Conservation (phyloP, 495 filamentous ascomycete genomes). For the Pyrenopolyporus hunteri region DNA sequence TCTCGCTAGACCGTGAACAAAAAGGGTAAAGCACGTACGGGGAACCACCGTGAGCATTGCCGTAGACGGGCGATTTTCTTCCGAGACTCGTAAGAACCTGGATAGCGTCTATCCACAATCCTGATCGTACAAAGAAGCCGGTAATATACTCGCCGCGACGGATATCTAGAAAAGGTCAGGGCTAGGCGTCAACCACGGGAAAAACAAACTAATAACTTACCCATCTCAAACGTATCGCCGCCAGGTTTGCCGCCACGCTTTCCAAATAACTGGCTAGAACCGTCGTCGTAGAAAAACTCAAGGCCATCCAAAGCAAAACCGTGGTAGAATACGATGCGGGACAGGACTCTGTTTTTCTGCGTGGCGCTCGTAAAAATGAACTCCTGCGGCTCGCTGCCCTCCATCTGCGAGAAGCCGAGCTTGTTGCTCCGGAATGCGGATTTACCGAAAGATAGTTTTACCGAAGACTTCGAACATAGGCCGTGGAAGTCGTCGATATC, state of each 20-base stretch:
- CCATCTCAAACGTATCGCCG: constrained; percentile 77
- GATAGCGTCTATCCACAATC: constrained; percentile 86
- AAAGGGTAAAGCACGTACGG: constrained; percentile 63
- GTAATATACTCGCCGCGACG: constrained; percentile 83
- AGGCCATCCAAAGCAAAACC: constrained; percentile 81
- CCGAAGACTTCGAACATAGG: constrained; percentile 71
- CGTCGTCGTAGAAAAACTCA: constrained; percentile 93
- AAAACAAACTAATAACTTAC: constrained; percentile 51
- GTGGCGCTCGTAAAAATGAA: constrained; percentile 74
- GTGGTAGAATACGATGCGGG: constrained; percentile 76
- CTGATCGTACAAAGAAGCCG: constrained; percentile 84
- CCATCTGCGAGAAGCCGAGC: constrained; percentile 74
- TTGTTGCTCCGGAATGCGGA: constrained; percentile 77
- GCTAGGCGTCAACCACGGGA: not conserved
- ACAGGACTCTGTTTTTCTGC: constrained; percentile 74
- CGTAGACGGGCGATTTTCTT: constrained; percentile 82
- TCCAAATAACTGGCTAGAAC: constrained; percentile 86
- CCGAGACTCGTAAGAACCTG: constrained; percentile 90
- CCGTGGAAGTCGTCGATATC: constrained; percentile 74
- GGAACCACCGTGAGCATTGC: constrained; percentile 80
- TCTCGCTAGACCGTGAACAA: not conserved
- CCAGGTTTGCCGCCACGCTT: constrained; percentile 77
- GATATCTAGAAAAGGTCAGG: constrained; percentile 63
- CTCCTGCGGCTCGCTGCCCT: constrained; percentile 74
- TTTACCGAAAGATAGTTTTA: constrained; percentile 76